Percentiles rank a stretch among this genome's conserved stretches.
Evolutionary conservation across 257 asterid genomes (phyloP).

Genomic region (Rhazya stricta): DNA sequence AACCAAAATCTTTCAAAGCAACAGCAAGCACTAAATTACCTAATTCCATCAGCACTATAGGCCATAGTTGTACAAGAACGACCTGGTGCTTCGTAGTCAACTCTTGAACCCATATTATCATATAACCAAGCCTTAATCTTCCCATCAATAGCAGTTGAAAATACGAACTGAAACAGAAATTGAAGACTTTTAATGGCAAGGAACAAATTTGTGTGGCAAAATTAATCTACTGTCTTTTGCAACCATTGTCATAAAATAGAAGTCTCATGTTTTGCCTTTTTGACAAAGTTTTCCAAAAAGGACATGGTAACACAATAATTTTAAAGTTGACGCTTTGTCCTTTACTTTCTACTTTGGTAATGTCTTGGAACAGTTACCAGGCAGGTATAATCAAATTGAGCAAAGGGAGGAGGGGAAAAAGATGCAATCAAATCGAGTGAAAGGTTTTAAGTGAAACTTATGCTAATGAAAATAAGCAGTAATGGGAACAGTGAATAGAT

Average conservation of each 20-base stretch:
- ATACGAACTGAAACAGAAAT: constrained; percentile 42
- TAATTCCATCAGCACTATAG: constrained; percentile 62
- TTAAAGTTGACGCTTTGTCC: not conserved
- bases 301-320: not conserved
- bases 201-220: not conserved
- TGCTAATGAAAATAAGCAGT: not conserved
- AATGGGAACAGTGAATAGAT: not conserved
- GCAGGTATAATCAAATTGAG: not conserved
- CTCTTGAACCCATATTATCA: constrained; percentile 52
- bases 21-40: constrained; percentile 34
- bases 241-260: not conserved
- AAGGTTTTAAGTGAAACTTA: not conserved
- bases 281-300: not conserved
- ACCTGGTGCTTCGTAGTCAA: constrained; percentile 64
- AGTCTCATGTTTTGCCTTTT: not conserved
- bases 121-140: constrained; percentile 68
- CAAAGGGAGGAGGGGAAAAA: not conserved
- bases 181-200: constrained; percentile 1
- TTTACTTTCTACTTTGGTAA: not conserved
- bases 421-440: not conserved
- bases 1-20: not conserved
- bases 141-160: constrained; percentile 63
- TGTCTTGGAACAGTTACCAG: not conserved
- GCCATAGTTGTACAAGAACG: constrained; percentile 57
- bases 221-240: not conserved